phyloP scores from a whole-genome alignment of 176 grass and related monocot species.

The Saccharum officinarum region DNA sequence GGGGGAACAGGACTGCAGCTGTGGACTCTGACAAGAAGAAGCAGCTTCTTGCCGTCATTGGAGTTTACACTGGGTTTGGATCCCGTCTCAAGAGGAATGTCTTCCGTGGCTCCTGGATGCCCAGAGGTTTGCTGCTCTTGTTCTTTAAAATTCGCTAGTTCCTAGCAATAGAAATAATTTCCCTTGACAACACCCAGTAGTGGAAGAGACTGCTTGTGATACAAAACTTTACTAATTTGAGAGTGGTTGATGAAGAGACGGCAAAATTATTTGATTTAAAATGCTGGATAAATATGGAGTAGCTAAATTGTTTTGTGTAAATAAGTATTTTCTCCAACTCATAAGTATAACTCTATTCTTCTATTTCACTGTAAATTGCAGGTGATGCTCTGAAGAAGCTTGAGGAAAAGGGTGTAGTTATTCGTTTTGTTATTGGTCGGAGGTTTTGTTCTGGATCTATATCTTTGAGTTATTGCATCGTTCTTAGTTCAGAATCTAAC shows the following conservation, averaged over 20 bases:
- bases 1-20: conserved; percentile 55
- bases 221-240: neutral
- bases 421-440: conserved; percentile 97
- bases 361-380: conserved; percentile 45
- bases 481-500: conserved; percentile 6
- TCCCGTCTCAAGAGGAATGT: conserved; percentile 78
- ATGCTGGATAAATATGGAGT: neutral
- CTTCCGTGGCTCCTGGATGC: conserved; percentile 97
- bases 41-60: conserved; percentile 78
- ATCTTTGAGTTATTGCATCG: conserved; percentile 22
- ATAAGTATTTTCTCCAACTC: conserved; percentile 7
- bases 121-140: conserved; percentile 56
- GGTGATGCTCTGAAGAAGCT: conserved; percentile 92
- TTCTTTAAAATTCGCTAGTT: neutral
- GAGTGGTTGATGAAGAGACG: neutral
- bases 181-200: neutral
- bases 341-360: conserved; percentile 22
- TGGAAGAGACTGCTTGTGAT: neutral
- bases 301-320: neutral
- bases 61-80: conserved; percentile 96
- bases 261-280: neutral
- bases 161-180: neutral
- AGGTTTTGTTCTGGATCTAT: conserved; percentile 59
- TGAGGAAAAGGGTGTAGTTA: conserved; percentile 84
- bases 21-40: conserved; percentile 46